Evolutionary conservation across 305 asterid genomes (phyloP).

Genomic region (Fraxinus sp.): DNA sequence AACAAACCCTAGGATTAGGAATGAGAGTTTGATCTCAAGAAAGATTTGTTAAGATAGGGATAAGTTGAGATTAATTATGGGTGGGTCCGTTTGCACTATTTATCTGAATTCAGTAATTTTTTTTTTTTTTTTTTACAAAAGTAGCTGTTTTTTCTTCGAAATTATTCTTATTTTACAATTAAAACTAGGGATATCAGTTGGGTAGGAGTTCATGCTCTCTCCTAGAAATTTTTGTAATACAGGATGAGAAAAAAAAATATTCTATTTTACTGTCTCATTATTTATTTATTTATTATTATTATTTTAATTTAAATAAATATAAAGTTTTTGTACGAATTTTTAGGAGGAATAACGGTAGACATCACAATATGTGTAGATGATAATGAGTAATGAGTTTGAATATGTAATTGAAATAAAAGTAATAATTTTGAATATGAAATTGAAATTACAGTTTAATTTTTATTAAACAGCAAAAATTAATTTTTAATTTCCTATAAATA

Average conservation of each 20-base stretch:
- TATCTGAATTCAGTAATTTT: too few species aligned
- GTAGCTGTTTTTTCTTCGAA: too few species aligned
- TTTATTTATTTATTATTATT: too few species aligned
- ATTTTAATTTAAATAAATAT: too few species aligned
- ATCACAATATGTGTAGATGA: background rate
- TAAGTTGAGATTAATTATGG: background rate
- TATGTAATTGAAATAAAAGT: too few species aligned
- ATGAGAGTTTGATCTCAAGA: background rate
- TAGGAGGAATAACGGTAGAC: background rate
- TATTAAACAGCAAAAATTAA: too few species aligned
- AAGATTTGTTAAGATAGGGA: background rate
- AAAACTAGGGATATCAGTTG: background rate
- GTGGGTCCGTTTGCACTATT: background rate
- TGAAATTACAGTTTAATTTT: too few species aligned
- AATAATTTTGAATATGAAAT: too few species aligned
- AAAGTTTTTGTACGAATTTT: background rate
- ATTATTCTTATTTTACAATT: background rate
- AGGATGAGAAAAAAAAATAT: background rate
- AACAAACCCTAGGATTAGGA: background rate
- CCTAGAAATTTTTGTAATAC: background rate
- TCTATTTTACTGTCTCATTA: background rate
- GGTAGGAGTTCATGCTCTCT: background rate
- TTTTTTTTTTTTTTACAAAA: too few species aligned
- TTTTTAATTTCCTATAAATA: too few species aligned
- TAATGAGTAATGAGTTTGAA: background rate